These are phyloP conservation scores for Penicillium digitatum DNA, from an alignment of 2,329 filamentous ascomycete genomes.

Conservation along the genomic window DNA sequence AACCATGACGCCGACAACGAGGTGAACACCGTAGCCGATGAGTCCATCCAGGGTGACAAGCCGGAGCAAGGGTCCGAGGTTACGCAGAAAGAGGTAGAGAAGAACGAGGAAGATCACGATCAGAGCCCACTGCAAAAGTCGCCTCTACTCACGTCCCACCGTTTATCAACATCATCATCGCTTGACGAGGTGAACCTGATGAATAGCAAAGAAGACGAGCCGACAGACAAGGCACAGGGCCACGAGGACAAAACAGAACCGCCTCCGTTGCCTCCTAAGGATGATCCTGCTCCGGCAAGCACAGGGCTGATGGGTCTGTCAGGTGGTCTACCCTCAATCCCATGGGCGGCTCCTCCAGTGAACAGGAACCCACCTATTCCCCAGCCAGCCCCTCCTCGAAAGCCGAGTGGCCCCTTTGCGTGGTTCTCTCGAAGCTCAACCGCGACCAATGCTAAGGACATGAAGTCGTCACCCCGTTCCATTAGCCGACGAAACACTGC, in stretches of 20 bases:
- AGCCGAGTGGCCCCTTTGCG: conserved; percentile 81
- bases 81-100: conserved; percentile 4
- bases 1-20: conserved; percentile 10
- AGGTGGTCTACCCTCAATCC: conserved; percentile 66
- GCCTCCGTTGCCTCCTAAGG: conserved; percentile 34
- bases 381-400: conserved; percentile 52
- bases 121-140: conserved; percentile 46
- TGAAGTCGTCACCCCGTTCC: conserved; percentile 53
- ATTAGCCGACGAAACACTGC: conserved; percentile 66
- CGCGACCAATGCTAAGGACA: conserved; percentile 47
- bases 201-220: conserved; percentile 53
- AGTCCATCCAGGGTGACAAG: conserved; percentile 21
- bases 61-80: conserved; percentile 8
- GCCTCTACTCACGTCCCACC: conserved; percentile 51
- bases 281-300: conserved; percentile 30
- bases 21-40: conserved; percentile 18
- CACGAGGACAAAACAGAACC: conserved; percentile 26
- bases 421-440: conserved; percentile 70
- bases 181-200: conserved; percentile 64
- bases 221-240: conserved; percentile 25
- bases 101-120: conserved; percentile 28
- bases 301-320: conserved; percentile 57
- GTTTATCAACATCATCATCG: conserved; percentile 52
- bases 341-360: conserved; percentile 61
- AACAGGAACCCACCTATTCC: conserved; percentile 38